Conservation (phyloP, 1,284 basidiomycete genomes). For the Ganoderma multipileum region DNA sequence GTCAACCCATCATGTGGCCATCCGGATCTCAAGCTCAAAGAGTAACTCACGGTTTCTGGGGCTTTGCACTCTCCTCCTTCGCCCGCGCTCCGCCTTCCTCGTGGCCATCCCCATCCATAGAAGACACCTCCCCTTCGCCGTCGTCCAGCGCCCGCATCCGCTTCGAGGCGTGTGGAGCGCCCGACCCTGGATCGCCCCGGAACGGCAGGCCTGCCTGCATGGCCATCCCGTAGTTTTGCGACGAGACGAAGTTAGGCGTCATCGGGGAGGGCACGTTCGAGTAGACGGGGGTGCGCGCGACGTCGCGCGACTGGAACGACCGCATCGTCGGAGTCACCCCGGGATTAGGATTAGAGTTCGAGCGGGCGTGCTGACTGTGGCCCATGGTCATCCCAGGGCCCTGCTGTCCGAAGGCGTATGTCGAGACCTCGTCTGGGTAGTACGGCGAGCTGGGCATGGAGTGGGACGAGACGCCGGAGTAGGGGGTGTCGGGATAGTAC, state of each 20-base stretch:
- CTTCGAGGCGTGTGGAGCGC: conserved; percentile 28
- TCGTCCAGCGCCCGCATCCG: conserved; percentile 55
- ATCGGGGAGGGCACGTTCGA: conserved; percentile 22
- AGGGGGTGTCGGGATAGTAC: conserved; percentile 15
- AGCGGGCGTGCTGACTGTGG: conserved; percentile 17
- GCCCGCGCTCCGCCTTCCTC: conserved; percentile 36
- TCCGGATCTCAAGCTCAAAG: conserved; percentile 1
- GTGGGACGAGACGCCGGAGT: conserved; percentile 17
- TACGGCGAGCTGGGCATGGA: conserved; percentile 28
- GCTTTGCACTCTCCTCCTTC: conserved; percentile 46
- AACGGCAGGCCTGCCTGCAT: conserved; percentile 24
- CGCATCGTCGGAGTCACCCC: conserved; percentile 28
- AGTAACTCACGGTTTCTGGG: conserved; percentile 51
- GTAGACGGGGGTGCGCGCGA: conserved; percentile 22
- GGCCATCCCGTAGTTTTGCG: conserved; percentile 17
- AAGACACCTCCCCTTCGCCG: conserved; percentile 44
- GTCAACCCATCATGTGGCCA: not conserved
- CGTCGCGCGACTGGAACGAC: conserved; percentile 23
- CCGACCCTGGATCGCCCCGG: conserved; percentile 19
- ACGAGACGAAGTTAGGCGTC: conserved; percentile 21
- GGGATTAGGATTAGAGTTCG: conserved; percentile 20
- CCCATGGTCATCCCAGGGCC: conserved; percentile 4
- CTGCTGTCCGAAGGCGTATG: conserved; percentile 18
- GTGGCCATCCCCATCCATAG: conserved; percentile 33
- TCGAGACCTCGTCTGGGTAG: conserved; percentile 24